These are phyloP conservation scores for Lupinus albus DNA, from an alignment of 306 rosid genomes.

Conservation along the genomic window DNA sequence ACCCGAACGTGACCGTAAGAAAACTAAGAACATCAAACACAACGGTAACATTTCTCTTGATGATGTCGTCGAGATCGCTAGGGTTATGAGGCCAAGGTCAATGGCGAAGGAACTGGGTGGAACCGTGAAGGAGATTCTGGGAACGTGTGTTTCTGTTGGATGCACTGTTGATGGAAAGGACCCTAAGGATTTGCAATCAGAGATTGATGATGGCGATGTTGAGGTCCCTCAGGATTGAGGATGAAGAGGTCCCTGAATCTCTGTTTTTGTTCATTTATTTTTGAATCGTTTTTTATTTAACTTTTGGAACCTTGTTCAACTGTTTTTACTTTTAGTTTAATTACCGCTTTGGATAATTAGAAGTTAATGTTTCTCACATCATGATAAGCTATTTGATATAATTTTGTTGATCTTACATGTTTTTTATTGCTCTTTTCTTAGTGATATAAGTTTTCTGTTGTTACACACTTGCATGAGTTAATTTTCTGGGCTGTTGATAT, in stretches of 20 bases:
- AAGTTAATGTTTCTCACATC: slow-evolving; percentile 23
- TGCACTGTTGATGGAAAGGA: slow-evolving; percentile 86
- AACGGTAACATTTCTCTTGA: slow-evolving; percentile 78
- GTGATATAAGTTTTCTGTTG: background rate
- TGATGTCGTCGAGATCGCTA: slow-evolving; percentile 91
- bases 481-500: background rate
- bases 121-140: slow-evolving; percentile 77
- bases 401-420: slow-evolving; percentile 16
- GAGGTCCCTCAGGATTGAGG: slow-evolving; percentile 75
- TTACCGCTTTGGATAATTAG: slow-evolving; percentile 48
- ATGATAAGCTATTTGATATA: slow-evolving; percentile 15
- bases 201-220: slow-evolving; percentile 72
- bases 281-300: slow-evolving; percentile 40
- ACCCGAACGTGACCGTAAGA: slow-evolving; percentile 89
- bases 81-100: slow-evolving; percentile 69
- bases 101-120: slow-evolving; percentile 88
- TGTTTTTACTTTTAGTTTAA: slow-evolving; percentile 28
- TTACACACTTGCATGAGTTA: background rate
- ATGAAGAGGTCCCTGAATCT: background rate
- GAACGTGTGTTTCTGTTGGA: slow-evolving; percentile 88
- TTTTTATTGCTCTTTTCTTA: background rate
- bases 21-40: slow-evolving; percentile 79
- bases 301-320: slow-evolving; percentile 34
- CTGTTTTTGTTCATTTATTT: background rate
- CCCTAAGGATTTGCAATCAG: slow-evolving; percentile 90